Conservation (phyloP, 1,284 basidiomycete species). For the Mycosarcoma mackinlayi region DNA sequence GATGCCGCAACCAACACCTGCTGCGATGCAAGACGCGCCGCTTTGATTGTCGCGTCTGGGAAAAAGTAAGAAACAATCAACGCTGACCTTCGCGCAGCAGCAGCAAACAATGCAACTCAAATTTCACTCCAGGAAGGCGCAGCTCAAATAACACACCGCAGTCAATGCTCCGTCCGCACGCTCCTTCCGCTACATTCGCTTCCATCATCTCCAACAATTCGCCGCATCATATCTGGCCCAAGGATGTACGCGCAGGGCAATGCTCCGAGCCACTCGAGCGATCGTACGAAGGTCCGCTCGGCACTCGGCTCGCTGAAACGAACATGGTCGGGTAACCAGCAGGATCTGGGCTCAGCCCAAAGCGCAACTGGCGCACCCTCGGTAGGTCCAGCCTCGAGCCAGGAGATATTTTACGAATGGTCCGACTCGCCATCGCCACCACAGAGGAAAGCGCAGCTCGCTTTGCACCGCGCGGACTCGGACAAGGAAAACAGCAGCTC, state of each 20-base stretch:
- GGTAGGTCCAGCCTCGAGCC: conserved; percentile 13
- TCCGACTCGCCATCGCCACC: conserved; percentile 46
- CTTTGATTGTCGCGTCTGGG: conserved; percentile 6
- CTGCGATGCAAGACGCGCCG: conserved; percentile 1
- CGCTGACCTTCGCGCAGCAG: conserved; percentile 1
- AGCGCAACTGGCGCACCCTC: conserved; percentile 4
- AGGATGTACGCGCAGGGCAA: conserved; percentile 25
- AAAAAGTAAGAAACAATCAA: background rate
- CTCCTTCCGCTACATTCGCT: conserved; percentile 4
- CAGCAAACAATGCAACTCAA: background rate
- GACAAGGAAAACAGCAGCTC: conserved; percentile 35
- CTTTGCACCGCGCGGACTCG: conserved; percentile 10
- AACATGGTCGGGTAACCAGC: conserved; percentile 51
- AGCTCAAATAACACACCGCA: background rate
- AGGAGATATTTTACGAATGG: conserved; percentile 46
- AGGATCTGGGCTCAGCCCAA: conserved; percentile 40
- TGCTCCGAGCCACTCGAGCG: conserved; percentile 14
- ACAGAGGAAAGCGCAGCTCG: background rate
- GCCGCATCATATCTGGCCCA: background rate
- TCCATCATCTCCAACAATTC: background rate
- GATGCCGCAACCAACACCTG: background rate
- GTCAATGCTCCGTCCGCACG: background rate
- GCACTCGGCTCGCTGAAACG: conserved; percentile 46
- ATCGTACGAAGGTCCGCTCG: conserved; percentile 31
- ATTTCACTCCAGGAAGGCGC: background rate